Evolutionary conservation across 1,284 basidiomycete species (phyloP), one percentile per base, ranked within the genome.

Genomic region (Boletus albobrunnescens): DNA sequence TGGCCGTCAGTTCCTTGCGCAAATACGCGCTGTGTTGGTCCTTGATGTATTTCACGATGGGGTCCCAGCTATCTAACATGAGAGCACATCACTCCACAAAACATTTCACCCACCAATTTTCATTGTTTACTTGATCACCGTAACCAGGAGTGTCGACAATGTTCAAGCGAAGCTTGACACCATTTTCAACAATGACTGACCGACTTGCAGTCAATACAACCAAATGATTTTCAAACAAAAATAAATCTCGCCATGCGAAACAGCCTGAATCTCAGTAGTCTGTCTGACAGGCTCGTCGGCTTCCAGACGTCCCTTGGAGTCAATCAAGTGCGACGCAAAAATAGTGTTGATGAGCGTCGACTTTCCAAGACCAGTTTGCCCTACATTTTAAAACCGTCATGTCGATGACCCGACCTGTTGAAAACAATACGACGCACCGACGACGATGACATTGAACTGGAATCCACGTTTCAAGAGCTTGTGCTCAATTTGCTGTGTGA

Each of bases 91-190:
- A 33, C 11, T 38, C 27, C 17, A 22, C 31, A 39, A 46, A 49
- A 41, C 49, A 44, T 22, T 11, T 33, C 24, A 74, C 85, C 44
- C 60, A 92, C 88, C 96, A 98, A 70, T 91, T 91, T 69, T 99
- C 96, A 69, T 99, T 99, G 82, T 99, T 97, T 67, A 99, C 85
- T 64, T 94, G 91, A 77, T 99, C 96, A 46, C 94, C 96, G 64
- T 96, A 99, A 31, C 96, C 95, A 46, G 95, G 95, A 6, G 96
- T 99, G 71, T 99, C 96, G 59, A 99, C 93, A 56, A 99, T 97
- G 80, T 99, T 99, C 60, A 99, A 76, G 47, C 91, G 84, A 52
- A 99, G 82, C 67, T 86, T 87, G 51, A 99, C 95, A 46, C 93
- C 93, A 59, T 98, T 98, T 71, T 99, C 95, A 45, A 88, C 85